Evolutionary conservation across 2,329 filamentous ascomycete genomes (phyloP).

Genomic region (Metarhizium album): DNA sequence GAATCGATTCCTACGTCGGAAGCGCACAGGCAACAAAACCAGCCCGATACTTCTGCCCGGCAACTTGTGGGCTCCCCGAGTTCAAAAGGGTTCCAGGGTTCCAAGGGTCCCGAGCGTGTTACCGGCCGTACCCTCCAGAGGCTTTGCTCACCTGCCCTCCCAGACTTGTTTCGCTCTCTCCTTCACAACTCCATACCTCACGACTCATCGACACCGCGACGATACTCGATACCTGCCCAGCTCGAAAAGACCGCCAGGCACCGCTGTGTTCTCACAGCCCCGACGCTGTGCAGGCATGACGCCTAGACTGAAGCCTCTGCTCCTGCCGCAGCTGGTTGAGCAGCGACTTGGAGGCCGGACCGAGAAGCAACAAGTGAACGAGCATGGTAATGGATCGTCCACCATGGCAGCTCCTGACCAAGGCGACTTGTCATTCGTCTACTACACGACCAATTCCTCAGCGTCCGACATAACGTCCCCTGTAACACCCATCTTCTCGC

Average conservation of each 20-base stretch:
- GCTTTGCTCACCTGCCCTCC: background rate
- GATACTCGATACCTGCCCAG: background rate
- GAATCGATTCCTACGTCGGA: no score
- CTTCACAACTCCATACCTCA: background rate
- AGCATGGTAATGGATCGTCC: background rate
- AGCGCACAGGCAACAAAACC: background rate
- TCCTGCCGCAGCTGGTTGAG: slow-evolving; percentile 6
- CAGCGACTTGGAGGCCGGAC: background rate
- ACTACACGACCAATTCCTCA: slow-evolving; percentile 41
- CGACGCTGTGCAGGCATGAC: slow-evolving; percentile 6
- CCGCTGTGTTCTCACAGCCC: slow-evolving; percentile 2
- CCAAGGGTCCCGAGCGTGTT: no score
- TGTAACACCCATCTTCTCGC: slow-evolving; percentile 58
- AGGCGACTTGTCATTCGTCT: slow-evolving; percentile 27
- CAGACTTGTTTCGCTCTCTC: background rate
- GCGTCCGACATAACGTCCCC: slow-evolving; percentile 60
- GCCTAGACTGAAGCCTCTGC: slow-evolving; percentile 7
- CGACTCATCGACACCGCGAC: background rate
- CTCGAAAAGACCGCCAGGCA: background rate
- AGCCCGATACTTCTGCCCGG: background rate
- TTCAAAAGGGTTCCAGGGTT: no score
- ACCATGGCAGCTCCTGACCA: slow-evolving; percentile 23
- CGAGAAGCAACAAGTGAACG: background rate
- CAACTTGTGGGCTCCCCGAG: no score
- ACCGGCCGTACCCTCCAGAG: no score